These are phyloP conservation scores for Nepenthes gracilis DNA, from an alignment of 148 eudicot genomes.

Conservation along the genomic window DNA sequence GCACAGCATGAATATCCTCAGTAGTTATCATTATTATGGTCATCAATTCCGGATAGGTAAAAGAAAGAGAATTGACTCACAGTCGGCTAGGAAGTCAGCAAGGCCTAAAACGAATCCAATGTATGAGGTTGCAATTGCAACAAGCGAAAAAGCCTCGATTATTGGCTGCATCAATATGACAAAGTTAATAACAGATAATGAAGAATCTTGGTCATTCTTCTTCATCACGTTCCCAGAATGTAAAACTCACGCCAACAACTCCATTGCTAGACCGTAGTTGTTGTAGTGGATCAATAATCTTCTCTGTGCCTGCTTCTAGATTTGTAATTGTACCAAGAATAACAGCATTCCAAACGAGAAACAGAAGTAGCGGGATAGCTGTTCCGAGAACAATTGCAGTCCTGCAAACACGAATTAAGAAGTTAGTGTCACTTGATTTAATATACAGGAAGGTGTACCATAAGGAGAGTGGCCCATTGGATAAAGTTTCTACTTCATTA, in stretches of 20 bases:
- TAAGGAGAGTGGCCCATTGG: too few species aligned
- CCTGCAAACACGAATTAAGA: conserved; percentile 26
- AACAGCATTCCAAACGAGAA: conserved; percentile 91
- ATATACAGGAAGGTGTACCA: too few species aligned
- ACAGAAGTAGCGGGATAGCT: conserved; percentile 63
- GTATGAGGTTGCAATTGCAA: conserved; percentile 89
- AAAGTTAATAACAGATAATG: conserved; percentile 3
- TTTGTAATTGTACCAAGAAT: conserved; percentile 63
- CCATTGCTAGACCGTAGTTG: conserved; percentile 61
- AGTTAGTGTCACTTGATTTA: neutral
- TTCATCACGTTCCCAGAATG: neutral
- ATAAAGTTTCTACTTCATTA: too few species aligned
- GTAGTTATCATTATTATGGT: too few species aligned
- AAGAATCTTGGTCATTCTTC: neutral
- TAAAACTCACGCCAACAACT: conserved; percentile 52
- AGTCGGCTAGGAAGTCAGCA: conserved; percentile 80
- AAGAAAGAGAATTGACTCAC: conserved; percentile 33
- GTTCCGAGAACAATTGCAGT: conserved; percentile 75
- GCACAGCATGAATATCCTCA: too few species aligned
- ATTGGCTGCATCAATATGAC: conserved; percentile 55
- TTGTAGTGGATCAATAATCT: conserved; percentile 60
- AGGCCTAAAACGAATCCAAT: conserved; percentile 92
- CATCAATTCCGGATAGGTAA: neutral
- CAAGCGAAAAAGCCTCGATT: conserved; percentile 68
- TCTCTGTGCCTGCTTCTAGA: conserved; percentile 31